These are phyloP conservation scores for Elongisporangium undulatum DNA, from an alignment of 352 stramenopile genomes.

Conservation along the genomic window DNA sequence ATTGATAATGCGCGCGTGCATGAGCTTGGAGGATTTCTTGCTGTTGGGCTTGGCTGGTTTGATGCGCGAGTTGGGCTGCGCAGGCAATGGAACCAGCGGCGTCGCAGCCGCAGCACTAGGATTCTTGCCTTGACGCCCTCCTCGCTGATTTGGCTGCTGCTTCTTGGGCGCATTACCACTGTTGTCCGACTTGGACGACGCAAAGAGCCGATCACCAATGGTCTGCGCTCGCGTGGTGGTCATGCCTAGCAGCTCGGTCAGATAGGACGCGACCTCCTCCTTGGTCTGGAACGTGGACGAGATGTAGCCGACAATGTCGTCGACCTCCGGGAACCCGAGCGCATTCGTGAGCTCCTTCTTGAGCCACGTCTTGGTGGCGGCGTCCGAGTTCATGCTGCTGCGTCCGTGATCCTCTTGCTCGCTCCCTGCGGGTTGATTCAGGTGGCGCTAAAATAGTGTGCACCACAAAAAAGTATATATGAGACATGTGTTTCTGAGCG, in stretches of 20 bases:
- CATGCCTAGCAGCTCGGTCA: constrained; percentile 67
- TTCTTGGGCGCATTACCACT: not conserved
- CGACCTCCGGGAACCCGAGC: constrained; percentile 66
- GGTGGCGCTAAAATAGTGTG: not conserved
- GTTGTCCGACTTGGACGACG: constrained; percentile 3
- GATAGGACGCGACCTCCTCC: constrained; percentile 45
- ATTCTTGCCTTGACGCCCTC: not conserved
- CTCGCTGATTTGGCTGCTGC: constrained; percentile 6
- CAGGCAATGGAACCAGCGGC: constrained; percentile 33
- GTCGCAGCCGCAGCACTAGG: not conserved
- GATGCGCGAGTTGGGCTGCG: constrained; percentile 37
- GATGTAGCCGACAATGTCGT: constrained; percentile 64
- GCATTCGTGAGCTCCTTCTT: constrained; percentile 51
- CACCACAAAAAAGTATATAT: not conserved
- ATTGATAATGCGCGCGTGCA: constrained; percentile 64
- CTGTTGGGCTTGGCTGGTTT: constrained; percentile 32
- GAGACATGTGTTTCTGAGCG: not conserved
- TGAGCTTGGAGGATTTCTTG: constrained; percentile 43
- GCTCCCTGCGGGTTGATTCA: not conserved
- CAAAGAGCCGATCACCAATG: constrained; percentile 49
- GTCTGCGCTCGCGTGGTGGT: constrained; percentile 30
- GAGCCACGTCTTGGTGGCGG: constrained; percentile 40
- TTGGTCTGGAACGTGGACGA: constrained; percentile 37
- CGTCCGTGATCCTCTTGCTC: not conserved
- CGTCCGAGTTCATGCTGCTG: constrained; percentile 16